Evolutionary conservation across 306 rosid species (phyloP).

Genomic region (Amphicarpaea edgeworthii): DNA sequence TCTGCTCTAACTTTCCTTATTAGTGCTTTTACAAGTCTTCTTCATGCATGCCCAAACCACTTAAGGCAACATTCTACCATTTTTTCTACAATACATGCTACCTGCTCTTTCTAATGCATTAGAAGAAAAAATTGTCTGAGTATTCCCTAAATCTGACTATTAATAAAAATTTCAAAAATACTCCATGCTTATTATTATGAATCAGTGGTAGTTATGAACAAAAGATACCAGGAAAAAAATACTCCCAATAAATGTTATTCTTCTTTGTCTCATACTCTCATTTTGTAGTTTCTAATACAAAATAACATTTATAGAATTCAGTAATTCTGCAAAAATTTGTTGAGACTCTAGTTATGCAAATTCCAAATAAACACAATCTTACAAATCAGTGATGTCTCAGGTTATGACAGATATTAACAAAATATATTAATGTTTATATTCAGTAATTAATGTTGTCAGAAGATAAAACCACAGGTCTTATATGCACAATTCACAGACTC

Average conservation of each 20-base stretch:
- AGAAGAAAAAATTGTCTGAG: neutral
- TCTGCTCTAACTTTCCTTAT: neutral
- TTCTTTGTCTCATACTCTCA: neutral
- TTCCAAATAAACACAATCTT: neutral
- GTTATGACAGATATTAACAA: neutral
- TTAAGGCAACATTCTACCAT: neutral
- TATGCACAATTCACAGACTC: slow-evolving; percentile 20
- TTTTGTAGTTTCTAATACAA: neutral
- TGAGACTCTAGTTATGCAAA: slow-evolving; percentile 19
- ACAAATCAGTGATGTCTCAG: slow-evolving; percentile 7
- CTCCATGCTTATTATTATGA: neutral
- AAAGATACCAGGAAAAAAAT: neutral
- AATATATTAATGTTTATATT: too few species aligned
- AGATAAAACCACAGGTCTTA: slow-evolving; percentile 26
- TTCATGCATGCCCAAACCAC: neutral
- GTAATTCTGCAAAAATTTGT: neutral
- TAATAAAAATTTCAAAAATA: neutral
- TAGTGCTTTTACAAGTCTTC: neutral
- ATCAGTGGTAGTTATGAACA: slow-evolving; percentile 12
- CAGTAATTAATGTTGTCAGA: neutral
- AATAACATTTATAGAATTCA: neutral
- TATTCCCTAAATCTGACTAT: neutral
- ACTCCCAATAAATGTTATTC: neutral
- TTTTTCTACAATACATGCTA: neutral
- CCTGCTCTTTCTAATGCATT: neutral